Base-by-base conservation (phyloP, 2,329 filamentous ascomycete species). In the Penicillium expansum region DNA sequence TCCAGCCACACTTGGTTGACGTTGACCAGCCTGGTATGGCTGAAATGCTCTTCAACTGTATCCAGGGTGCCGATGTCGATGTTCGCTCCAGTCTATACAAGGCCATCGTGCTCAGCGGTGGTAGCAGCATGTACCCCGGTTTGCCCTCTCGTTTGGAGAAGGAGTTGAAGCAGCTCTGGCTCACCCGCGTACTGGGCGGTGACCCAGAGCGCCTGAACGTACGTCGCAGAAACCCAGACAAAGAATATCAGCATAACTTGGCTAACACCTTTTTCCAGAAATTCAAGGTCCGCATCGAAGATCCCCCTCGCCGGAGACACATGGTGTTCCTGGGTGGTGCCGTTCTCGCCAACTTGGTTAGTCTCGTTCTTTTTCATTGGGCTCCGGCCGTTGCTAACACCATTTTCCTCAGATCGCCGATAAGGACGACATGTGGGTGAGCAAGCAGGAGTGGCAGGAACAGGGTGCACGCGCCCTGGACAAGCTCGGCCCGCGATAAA, bases 261-360 rank as follows among this genome's bases (percentile, higher is more conserved):
- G 30, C 60, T 63, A 57, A 65, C 33, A 30, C 37, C n/a, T n/a
- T 33, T 1, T 50, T 59, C 48, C 66, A 86, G 86, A 99, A 97
- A 86, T 99, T 99, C 84, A 99, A 97, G 85, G 93, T 99, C 65
- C 86, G 94, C 76, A 97, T 99, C 81, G 94, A 99, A 76, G 94
- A 99, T 75, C 94, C 94, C 50, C 94, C 94, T 33, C 85, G 94
- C 78, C 86, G 94, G 79, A 85, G 93, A 77, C 94, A 99, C 81
- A 97, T 99, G 92, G 94, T 99, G n/a, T 97, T 99, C 83, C 79
- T 99, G 55, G 94, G 94, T 57, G 94, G 94, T 67, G 94, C 94
- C 27, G 94, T 99, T 61, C 81, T 99, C 69, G 94, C 94, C 67
- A 97, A 97, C 74, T 95, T 99, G 76, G 82, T 85, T 77, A 73